Evolutionary conservation across 208 protist genomes (phyloP).

Genomic region (Acanthamoeba triangularis): DNA sequence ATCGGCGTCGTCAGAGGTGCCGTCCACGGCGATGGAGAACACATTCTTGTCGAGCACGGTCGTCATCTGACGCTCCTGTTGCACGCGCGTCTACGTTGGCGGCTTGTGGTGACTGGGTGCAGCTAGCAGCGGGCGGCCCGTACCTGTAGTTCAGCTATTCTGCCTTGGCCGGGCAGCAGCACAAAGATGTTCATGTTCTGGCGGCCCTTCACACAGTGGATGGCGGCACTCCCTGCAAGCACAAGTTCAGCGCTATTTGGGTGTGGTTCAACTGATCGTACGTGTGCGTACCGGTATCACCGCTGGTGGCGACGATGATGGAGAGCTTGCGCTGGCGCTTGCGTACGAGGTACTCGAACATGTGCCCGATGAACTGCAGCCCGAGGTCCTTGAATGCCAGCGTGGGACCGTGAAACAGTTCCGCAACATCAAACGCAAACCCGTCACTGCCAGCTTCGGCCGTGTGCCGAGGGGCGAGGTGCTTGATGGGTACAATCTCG

Average conservation of each 20-base stretch:
- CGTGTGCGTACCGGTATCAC: slow-evolving; percentile 60
- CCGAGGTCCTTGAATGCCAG: slow-evolving; percentile 92
- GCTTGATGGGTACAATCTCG: slow-evolving; percentile 7
- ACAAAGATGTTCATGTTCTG: slow-evolving; percentile 79
- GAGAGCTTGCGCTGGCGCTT: slow-evolving; percentile 49
- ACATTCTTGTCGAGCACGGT: slow-evolving; percentile 90
- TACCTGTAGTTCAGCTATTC: slow-evolving; percentile 78
- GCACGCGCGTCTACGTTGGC: neutral
- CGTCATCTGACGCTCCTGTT: slow-evolving; percentile 88
- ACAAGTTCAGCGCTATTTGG: neutral
- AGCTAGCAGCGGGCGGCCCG: neutral
- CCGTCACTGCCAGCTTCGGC: neutral
- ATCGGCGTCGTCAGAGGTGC: slow-evolving; percentile 88
- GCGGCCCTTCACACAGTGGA: slow-evolving; percentile 67
- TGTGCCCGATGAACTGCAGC: slow-evolving; percentile 90
- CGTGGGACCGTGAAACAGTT: slow-evolving; percentile 92
- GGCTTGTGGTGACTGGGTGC: neutral
- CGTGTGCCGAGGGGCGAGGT: neutral
- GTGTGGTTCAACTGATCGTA: neutral
- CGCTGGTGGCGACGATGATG: slow-evolving; percentile 78
- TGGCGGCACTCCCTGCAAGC: slow-evolving; percentile 87
- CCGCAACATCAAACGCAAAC: slow-evolving; percentile 79
- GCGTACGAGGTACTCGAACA: slow-evolving; percentile 89
- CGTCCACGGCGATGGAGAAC: slow-evolving; percentile 85
- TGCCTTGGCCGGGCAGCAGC: slow-evolving; percentile 59